A percentile compares a stretch with the other conserved stretches of the same genome.
These are phyloP conservation scores for Coemansia sp. DNA, from an alignment of 192 early-diverging fungal species.

Conservation along the genomic window DNA sequence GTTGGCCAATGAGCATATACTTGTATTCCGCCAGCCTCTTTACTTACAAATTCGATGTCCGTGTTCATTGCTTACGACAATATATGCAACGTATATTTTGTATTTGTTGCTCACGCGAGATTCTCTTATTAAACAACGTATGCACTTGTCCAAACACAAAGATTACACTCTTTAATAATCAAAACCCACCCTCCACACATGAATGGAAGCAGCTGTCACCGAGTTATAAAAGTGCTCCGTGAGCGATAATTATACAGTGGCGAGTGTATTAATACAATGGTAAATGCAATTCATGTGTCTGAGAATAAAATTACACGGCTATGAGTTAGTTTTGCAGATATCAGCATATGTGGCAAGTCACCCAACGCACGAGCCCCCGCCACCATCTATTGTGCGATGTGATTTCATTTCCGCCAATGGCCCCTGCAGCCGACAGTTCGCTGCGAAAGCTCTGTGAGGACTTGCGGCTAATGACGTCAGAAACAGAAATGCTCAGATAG, in stretches of 20 bases:
- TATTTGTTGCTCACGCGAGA: neutral
- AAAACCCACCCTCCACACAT: too few species aligned
- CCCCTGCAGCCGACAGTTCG: neutral
- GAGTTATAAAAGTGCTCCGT: neutral
- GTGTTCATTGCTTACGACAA: neutral
- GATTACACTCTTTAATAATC: too few species aligned
- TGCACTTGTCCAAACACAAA: neutral
- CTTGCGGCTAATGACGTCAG: neutral
- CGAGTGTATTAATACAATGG: neutral
- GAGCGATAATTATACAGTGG: too few species aligned
- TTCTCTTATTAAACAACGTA: neutral
- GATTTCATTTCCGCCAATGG: neutral
- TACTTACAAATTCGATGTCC: too few species aligned
- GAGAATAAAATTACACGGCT: neutral
- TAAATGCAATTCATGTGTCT: neutral
- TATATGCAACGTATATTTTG: neutral
- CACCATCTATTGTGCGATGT: neutral
- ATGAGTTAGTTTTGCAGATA: neutral
- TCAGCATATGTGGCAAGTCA: neutral
- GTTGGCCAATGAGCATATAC: neutral
- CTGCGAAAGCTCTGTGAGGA: conserved; percentile 10
- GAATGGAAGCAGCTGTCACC: neutral
- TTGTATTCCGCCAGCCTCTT: too few species aligned
- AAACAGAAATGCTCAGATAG: neutral
- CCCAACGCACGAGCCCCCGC: neutral